Base-by-base conservation (phyloP, 257 asterid species). In the Hygrophila difformis region DNA sequence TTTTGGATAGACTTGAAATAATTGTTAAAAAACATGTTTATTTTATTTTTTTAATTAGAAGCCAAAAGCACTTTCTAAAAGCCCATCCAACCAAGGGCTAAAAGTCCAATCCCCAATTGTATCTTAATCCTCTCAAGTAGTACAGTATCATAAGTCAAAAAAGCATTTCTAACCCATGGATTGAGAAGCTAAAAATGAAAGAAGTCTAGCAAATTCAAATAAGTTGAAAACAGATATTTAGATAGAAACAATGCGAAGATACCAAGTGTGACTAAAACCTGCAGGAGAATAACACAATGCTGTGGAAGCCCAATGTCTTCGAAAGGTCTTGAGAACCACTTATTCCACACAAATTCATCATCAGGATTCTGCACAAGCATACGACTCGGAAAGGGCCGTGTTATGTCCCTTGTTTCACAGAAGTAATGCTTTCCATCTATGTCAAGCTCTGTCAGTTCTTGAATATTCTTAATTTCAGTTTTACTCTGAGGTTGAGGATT, bases 291-390 rank as follows among this genome's bases (percentile, higher is more conserved):
- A 63, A 79, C 82, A 37, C 98, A 89, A 46, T 85, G 98, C 51
- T 78, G 86, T 15, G 71, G 81, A 67, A 89, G 94, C 71, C 98
- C 98, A 69, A 85, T 82, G 60, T 75, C 68, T 47, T 45, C 70
- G 71, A 89, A 89, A 60, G 98, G 84, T 72, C 52, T 57, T 29
- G 98, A 79, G 65, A 85, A 76, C 98, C 98, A 89, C 69, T 74
- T 76, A 58, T 89, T 89, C 98, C 98, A 89, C 57, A 85, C 94
- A 68, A 82, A 89, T 71, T 89, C 98, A 44, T 78, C 93, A 67
- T 89, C 98, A 24, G 98, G 94, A 15, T 69, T 68, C 51, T 70
- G 78, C 47, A 77, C 64, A n/a, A 93, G 49, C 93, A 79, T 79
- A 51, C 76, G 86, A 64, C 98, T 89, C 23, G 98, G 98, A 59